Evolutionary conservation across 345 rosid genomes (phyloP), one percentile per base, ranked within the genome.

Genomic region (Geranium rotundifolium): DNA sequence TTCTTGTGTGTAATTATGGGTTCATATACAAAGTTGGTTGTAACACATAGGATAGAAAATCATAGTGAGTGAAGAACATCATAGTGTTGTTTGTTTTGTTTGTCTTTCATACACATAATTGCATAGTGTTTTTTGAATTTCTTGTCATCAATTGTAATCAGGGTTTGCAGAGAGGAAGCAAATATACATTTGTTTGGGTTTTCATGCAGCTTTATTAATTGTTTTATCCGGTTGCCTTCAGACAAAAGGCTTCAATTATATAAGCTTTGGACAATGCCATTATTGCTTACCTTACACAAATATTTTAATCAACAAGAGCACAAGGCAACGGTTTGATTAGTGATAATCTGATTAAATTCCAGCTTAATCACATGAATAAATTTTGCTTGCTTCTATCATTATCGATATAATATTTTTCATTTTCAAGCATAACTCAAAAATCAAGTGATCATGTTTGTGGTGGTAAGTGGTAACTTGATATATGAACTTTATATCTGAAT

Each of bases 161-260:
- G 15, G 15, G 52, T 46, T 46, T 46, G 52, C 41, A 34, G 52
- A 46, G 52, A 7, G 52, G 3, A 46, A 46, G 10, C 8, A 46
- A 3, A 46, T 12, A 46, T 46, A 46, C 52, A 46, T 46, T 9
- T 46, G 14, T 46, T 46, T 46, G 34, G 58, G 59, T 39, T 5
- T 59, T 49, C 54, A 5, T 46, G 52, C 41, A 1, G 41, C 41
- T 37, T 39, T 19, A 46, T 5, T 54, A 17, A 19, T 39, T 59
- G 58, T 34, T 34, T 67, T 34, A 69, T 72, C 52, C 50, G 65
- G 55, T 61, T 64, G 49, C 19, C 16, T 12, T 29, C 10, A 29
- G 71, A 65, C 65, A 62, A 65, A 52, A 61, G 52, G 63, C 50
- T 30, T 23, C 27, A 56, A 58, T 19, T 17, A 59, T 4, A n/a